Percentiles rank a stretch among this genome's conserved stretches.
Conservation (phyloP, 306 rosid species). For the Prunus dulcis region DNA sequence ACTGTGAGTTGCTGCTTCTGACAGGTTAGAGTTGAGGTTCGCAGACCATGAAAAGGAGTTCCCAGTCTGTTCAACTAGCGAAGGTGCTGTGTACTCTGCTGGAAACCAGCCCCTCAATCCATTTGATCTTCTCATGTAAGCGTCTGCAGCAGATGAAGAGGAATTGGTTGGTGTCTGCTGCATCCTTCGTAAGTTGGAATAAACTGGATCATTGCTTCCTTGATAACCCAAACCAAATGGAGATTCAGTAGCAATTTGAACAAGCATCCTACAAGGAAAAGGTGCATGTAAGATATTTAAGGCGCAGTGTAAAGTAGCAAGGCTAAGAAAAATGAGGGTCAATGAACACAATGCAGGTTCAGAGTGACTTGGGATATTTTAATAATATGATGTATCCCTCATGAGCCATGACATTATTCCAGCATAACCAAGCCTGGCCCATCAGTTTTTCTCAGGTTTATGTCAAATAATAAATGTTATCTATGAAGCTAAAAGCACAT, state of each 20-base stretch:
- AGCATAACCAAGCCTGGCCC: no score
- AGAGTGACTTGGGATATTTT: neutral
- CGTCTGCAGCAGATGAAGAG: neutral
- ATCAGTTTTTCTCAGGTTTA: neutral
- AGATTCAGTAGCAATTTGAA: neutral
- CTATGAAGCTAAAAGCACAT: neutral
- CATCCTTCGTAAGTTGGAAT: neutral
- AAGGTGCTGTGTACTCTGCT: neutral
- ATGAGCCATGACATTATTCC: no score
- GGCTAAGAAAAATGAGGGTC: neutral
- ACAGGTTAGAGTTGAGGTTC: neutral
- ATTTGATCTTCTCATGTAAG: slow-evolving; percentile 10
- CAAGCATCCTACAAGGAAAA: neutral
- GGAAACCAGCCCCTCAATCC: neutral
- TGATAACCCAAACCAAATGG: neutral
- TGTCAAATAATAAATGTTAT: no score
- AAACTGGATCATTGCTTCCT: neutral
- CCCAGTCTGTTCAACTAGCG: neutral
- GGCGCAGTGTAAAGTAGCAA: no score
- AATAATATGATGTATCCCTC: no score
- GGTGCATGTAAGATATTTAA: neutral
- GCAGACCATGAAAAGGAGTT: neutral
- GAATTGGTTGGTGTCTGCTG: slow-evolving; percentile 1
- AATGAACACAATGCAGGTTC: neutral
- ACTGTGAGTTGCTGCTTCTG: neutral